A percentile compares a stretch with the other conserved stretches of the same genome.
phyloP scores from a whole-genome alignment of 2,329 filamentous ascomycete genomes.

The Neocatenulostroma microsporum region DNA sequence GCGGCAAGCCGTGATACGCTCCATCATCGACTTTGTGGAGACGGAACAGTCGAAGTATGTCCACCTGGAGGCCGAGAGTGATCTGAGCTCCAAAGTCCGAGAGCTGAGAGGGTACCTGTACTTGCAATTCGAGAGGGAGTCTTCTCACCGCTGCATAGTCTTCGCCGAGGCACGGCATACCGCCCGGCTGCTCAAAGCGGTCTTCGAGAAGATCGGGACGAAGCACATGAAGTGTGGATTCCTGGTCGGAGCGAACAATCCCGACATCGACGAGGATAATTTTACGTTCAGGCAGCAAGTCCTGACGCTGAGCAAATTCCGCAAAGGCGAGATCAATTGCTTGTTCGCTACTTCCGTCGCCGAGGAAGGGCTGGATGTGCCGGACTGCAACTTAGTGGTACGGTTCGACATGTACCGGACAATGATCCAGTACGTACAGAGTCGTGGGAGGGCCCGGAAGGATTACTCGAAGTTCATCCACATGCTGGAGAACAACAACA shows the following conservation, averaged over 20 bases:
- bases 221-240: conserved; percentile 53
- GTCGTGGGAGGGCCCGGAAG: conserved; percentile 76
- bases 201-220: conserved; percentile 55
- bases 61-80: conserved; percentile 6
- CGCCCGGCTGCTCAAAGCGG: conserved; percentile 61
- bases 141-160: conserved; percentile 67
- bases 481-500: conserved; percentile 69
- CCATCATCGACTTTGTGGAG: conserved; percentile 43
- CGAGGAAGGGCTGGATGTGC: conserved; percentile 60
- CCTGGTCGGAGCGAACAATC: conserved; percentile 53
- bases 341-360: conserved; percentile 58
- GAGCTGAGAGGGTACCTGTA: conserved; percentile 54
- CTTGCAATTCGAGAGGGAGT: conserved; percentile 53
- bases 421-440: conserved; percentile 92
- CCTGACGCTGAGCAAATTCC: conserved; percentile 58
- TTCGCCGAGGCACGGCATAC: conserved; percentile 77
- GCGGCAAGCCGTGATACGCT: conserved; percentile 50
- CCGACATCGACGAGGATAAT: conserved; percentile 42
- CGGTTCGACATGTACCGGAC: conserved; percentile 83
- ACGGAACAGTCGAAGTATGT: conserved; percentile 10
- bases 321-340: conserved; percentile 52
- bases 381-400: conserved; percentile 58
- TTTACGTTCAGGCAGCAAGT: conserved; percentile 69
- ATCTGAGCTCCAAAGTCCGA: conserved; percentile 66
- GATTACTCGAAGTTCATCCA: conserved; percentile 70